Conservation (phyloP, 2,329 filamentous ascomycete species). For the Scleromitrula shiraiana region DNA sequence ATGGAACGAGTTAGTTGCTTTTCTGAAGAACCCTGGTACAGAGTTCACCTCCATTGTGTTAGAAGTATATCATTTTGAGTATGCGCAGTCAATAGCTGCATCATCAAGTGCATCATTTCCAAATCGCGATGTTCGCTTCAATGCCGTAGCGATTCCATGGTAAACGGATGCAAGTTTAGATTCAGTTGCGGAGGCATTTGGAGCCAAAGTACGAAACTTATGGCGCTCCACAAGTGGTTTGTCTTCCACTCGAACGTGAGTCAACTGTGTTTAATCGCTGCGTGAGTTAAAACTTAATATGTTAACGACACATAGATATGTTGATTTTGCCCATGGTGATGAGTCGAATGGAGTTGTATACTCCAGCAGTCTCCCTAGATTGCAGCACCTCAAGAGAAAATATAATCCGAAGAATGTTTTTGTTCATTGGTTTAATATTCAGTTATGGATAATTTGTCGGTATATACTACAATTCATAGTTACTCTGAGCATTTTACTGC, state of each 20-base stretch:
- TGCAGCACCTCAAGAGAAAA: neutral
- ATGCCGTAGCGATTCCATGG: neutral
- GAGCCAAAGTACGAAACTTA: neutral
- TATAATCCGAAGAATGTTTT: neutral
- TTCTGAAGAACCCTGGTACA: neutral
- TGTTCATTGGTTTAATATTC: neutral
- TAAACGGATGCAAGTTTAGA: neutral
- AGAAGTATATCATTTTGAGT: neutral
- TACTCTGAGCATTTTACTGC: too few species aligned
- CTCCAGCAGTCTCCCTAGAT: neutral
- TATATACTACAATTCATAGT: neutral
- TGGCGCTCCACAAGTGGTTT: neutral
- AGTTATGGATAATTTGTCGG: neutral
- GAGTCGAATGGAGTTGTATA: neutral
- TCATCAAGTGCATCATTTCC: neutral
- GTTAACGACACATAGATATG: neutral
- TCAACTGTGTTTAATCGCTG: neutral
- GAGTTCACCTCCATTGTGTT: neutral
- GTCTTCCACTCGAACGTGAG: neutral
- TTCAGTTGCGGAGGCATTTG: neutral
- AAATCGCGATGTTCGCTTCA: neutral
- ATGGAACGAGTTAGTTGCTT: neutral
- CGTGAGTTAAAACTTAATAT: neutral
- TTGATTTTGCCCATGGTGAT: neutral
- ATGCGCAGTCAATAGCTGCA: neutral